Conservation (phyloP, 1,284 basidiomycete genomes). For the Ustilago sp. region DNA sequence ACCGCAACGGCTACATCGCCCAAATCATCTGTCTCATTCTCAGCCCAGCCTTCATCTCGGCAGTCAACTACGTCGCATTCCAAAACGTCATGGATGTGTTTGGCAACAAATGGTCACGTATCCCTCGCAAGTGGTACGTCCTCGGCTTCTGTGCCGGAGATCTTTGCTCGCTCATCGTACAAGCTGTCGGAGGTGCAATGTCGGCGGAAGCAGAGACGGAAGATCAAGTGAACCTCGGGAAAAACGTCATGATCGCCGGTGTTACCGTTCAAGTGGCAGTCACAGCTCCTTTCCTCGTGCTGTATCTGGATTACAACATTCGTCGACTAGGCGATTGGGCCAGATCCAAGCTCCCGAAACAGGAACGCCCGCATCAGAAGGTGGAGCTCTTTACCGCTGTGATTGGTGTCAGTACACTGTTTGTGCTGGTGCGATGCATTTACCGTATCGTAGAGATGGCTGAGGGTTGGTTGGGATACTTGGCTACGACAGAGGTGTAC, state of each 20-base stretch:
- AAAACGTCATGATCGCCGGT: conserved; percentile 46
- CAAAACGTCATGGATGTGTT: conserved; percentile 47
- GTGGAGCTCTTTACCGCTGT: conserved; percentile 33
- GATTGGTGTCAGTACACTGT: conserved; percentile 42
- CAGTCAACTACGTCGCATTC: conserved; percentile 51
- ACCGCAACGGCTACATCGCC: conserved; percentile 44
- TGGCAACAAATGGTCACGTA: conserved; percentile 45
- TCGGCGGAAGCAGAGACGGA: conserved; percentile 32
- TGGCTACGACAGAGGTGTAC: conserved; percentile 38
- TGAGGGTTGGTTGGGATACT: conserved; percentile 43
- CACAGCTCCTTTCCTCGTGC: conserved; percentile 39
- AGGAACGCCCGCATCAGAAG: conserved; percentile 20
- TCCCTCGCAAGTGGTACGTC: conserved; percentile 47
- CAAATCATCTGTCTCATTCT: conserved; percentile 55
- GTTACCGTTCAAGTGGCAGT: conserved; percentile 46
- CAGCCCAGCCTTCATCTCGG: conserved; percentile 50
- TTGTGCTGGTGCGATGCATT: conserved; percentile 49
- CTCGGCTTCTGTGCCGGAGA: conserved; percentile 43
- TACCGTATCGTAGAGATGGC: conserved; percentile 55
- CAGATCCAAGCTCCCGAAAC: conserved; percentile 11
- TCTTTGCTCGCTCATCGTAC: conserved; percentile 43
- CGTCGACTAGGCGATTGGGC: conserved; percentile 40
- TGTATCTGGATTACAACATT: conserved; percentile 50
- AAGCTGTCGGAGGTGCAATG: conserved; percentile 45
- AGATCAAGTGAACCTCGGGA: conserved; percentile 21